These are phyloP conservation scores for Cucurbita moschata DNA, from an alignment of 306 rosid species.

Conservation along the genomic window DNA sequence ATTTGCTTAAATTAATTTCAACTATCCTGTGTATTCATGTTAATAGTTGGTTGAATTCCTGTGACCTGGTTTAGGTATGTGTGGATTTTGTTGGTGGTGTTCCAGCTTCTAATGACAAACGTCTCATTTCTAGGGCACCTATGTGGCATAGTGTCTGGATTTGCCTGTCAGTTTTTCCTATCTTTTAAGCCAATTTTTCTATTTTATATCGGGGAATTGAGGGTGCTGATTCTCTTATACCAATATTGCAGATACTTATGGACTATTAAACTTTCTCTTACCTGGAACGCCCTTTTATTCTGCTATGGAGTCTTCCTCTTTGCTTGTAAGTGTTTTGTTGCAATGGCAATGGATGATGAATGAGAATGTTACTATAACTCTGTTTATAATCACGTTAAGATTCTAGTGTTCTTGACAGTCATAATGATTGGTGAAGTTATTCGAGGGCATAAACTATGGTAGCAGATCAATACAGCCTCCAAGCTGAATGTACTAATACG, in stretches of 20 bases:
- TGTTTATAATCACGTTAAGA: no score
- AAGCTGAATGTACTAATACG: no score
- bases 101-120: conserved; percentile 89
- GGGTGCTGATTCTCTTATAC: conserved; percentile 7
- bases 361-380: neutral
- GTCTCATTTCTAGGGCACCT: conserved; percentile 94
- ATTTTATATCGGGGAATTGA: neutral
- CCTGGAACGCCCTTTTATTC: conserved; percentile 80
- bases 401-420: no score
- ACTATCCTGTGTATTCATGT: neutral
- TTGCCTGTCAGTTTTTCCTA: conserved; percentile 60
- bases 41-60: conserved; percentile 5
- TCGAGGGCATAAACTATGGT: no score
- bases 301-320: conserved; percentile 62
- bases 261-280: conserved; percentile 71
- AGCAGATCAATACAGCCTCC: no score
- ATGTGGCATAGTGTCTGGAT: conserved; percentile 96
- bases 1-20: conserved; percentile 2
- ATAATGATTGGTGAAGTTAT: no score
- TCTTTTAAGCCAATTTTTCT: neutral
- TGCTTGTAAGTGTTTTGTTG: conserved; percentile 55
- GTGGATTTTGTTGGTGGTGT: conserved; percentile 78
- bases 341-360: conserved; percentile 7
- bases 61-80: conserved; percentile 57
- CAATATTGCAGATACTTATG: conserved; percentile 63